These are phyloP conservation scores for Aphanoascus verrucosus DNA, from an alignment of 2,329 filamentous ascomycete species.

Conservation along the genomic window DNA sequence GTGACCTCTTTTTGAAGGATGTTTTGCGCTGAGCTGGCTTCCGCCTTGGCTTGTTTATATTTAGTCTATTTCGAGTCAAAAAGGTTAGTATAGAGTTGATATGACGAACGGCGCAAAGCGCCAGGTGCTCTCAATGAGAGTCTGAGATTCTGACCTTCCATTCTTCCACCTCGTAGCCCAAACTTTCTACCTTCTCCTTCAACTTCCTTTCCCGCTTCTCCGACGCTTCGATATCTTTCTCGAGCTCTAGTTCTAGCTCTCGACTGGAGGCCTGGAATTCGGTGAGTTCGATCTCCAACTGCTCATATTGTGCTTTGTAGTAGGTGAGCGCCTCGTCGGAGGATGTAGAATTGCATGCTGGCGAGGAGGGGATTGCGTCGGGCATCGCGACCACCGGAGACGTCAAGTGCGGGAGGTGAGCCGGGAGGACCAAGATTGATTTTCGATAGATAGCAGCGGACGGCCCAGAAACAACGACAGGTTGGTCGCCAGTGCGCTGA, in stretches of 20 bases:
- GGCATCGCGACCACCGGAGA: constrained; percentile 18
- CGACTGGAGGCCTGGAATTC: constrained; percentile 92
- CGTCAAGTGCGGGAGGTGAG: constrained; percentile 15
- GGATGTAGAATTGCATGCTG: constrained; percentile 31
- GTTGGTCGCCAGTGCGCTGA: background rate
- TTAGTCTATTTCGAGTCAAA: constrained; percentile 54
- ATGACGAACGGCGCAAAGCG: background rate
- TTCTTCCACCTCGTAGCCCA: constrained; percentile 86
- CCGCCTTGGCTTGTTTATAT: constrained; percentile 86
- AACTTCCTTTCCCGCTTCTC: constrained; percentile 83
- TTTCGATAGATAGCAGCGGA: background rate
- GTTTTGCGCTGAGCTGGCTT: constrained; percentile 75
- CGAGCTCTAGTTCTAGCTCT: constrained; percentile 85
- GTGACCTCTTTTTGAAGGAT: constrained; percentile 92
- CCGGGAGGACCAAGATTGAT: background rate
- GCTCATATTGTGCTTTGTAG: constrained; percentile 94
- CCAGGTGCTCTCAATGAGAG: background rate
- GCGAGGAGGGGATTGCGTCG: constrained; percentile 21
- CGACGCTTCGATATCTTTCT: constrained; percentile 89
- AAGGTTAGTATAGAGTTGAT: background rate
- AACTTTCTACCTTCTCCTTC: constrained; percentile 73
- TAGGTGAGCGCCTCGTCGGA: constrained; percentile 70
- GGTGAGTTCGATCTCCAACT: constrained; percentile 77
- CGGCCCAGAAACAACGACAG: background rate
- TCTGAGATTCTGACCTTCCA: constrained; percentile 66